A percentile compares a stretch with the other conserved stretches of the same genome.
These are phyloP conservation scores for Saccharomycopsis crataegensis DNA, from an alignment of 1,139 yeast genomes.

Conservation along the genomic window DNA sequence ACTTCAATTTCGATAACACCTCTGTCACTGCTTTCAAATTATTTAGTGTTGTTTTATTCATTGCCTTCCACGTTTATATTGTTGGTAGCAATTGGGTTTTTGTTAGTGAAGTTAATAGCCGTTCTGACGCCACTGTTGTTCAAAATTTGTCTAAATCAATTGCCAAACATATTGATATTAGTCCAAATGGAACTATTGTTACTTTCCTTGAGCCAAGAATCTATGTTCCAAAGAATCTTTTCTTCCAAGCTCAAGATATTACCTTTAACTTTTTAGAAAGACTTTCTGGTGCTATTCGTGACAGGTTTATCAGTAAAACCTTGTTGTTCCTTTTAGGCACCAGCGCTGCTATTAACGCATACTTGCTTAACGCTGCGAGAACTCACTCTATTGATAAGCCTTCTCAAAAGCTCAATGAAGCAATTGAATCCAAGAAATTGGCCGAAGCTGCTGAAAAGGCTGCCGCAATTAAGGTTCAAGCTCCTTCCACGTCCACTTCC, in stretches of 20 bases:
- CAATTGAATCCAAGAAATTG: constrained; percentile 1
- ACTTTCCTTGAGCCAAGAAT: constrained; percentile 63
- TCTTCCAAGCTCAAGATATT: constrained; percentile 61
- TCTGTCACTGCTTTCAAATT: constrained; percentile 58
- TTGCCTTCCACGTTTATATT: constrained; percentile 70
- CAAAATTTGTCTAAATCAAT: constrained; percentile 9
- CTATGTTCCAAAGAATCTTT: constrained; percentile 60
- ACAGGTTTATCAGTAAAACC: constrained; percentile 72
- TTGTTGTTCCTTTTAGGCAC: constrained; percentile 66
- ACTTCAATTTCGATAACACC: constrained; percentile 18
- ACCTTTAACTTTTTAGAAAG: constrained; percentile 45
- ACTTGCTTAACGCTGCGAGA: constrained; percentile 72
- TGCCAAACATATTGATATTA: constrained; percentile 22
- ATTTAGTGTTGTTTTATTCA: constrained; percentile 58
- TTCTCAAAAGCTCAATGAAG: constrained; percentile 17
- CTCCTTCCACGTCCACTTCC: not conserved
- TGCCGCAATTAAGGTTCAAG: not conserved
- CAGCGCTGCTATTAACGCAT: constrained; percentile 75
- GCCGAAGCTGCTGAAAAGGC: constrained; percentile 1
- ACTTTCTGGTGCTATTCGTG: constrained; percentile 70
- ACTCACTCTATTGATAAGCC: constrained; percentile 41
- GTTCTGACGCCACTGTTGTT: constrained; percentile 1
- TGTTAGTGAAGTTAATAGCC: constrained; percentile 29
- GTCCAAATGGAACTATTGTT: constrained; percentile 32
- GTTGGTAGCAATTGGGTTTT: constrained; percentile 68